phyloP scores from a whole-genome alignment of 371 early-diverging fungal genomes.

The Rhizopus sp. region DNA sequence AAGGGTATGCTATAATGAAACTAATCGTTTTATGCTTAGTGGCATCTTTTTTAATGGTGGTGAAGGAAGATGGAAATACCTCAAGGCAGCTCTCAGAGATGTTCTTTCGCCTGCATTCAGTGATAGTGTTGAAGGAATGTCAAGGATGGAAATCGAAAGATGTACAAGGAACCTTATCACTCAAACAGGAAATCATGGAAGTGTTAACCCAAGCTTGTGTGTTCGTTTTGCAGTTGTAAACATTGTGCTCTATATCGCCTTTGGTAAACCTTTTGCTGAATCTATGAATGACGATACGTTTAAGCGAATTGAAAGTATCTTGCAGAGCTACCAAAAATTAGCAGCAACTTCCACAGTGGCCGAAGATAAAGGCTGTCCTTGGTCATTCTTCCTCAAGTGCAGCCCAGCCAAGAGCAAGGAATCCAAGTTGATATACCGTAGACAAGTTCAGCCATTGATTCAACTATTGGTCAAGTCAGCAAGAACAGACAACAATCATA shows the following conservation, averaged over 20 bases:
- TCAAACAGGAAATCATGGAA: not conserved
- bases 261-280: not conserved
- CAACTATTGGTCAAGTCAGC: no score
- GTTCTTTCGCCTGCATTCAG: constrained; percentile 10
- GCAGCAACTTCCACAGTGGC: no score
- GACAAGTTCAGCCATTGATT: no score
- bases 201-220: constrained; percentile 6
- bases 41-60: constrained; percentile 4
- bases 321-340: no score
- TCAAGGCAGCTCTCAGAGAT: constrained; percentile 2
- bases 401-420: no score
- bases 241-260: constrained; percentile 5
- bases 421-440: no score
- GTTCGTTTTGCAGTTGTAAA: constrained; percentile 9
- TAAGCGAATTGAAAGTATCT: no score
- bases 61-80: constrained; percentile 13
- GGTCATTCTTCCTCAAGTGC: no score
- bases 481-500: no score
- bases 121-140: not conserved
- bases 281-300: no score
- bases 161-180: constrained; percentile 5
- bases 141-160: constrained; percentile 7
- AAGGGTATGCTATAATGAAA: no score
- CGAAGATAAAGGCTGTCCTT: no score
- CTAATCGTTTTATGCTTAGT: not conserved